Base-by-base conservation (phyloP, 2,329 filamentous ascomycete species). In the Trichoderma asperellum region DNA sequence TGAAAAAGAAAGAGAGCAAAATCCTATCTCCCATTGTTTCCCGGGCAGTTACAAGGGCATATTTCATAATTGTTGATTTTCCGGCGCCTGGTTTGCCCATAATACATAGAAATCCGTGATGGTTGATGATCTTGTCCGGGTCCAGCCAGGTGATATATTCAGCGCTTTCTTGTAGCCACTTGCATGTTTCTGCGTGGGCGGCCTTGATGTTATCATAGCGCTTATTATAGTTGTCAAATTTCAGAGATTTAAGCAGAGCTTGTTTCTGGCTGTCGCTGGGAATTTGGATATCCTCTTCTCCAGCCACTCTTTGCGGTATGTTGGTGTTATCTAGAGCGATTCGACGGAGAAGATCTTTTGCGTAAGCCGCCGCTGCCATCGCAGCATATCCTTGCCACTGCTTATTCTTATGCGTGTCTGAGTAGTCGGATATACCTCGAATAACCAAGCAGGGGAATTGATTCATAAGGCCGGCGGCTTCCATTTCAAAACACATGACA, bases 401-500 rank as follows among this genome's bases (percentile, higher is more conserved):
- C n/a, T 27, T 43, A 8, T 60, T 60, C 5, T 37, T n/a, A 60
- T 60, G 58, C 24, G 35, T 29, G 16, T 60, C 35, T 18, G 57
- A 35, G 18, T 60, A 60, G 10, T 60, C 57, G 10, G 18, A 60
- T 27, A 60, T 60, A 4, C 57, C 57, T 5, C 57, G 24, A 29
- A 60, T 29, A 11, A 60, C 57, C 6, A 60, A 11, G 35, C 57
- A 60, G 7, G 57, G 57, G 11, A 60, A 60, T 27, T 60, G 57
- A 37, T 60, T 60, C 57, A 60, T 60, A 29, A 60, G 40, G 5
- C 57, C 57, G 5, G 35, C 58, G 2, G 58, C 58, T 47, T 60
- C 58, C 24, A 40, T 60, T 32, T 60, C 58, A 14, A 60, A 60
- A 27, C 58, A 60, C 12, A 60, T 2, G 7, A 60, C 14, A 21